Evolutionary conservation across 345 rosid genomes (phyloP), one percentile per base, ranked within the genome.

Genomic region (Lepidium africanum): DNA sequence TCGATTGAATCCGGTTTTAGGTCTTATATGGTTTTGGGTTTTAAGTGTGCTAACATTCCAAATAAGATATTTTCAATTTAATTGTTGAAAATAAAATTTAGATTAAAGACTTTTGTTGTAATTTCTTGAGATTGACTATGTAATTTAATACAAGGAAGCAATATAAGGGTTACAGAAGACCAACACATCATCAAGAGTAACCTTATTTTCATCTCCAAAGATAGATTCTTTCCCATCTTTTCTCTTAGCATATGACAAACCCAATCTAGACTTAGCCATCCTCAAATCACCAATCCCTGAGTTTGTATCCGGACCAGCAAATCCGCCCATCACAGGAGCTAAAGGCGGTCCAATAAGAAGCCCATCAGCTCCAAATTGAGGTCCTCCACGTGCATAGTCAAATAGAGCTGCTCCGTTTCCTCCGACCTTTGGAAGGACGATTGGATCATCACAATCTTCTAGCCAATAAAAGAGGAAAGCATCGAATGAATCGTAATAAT

Each of bases 381-480:
- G 80, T 9, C 80, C 73, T 42, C 80, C 80, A 0, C 73, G 90
- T 84, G 92, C 96, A 70, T 90, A 90, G 54, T 90, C 93, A 52
- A 88, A 92, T 10, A 90, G 83, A 14, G 96, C 93, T 7, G 93
- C 96, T 62, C 96, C 96, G 21, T 93, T 92, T 14, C 96, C 96
- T 19, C 96, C 98, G 15, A 85, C 81, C 64, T 92, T 90, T 16
- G 87, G 75, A 43, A 90, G 76, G 12, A 80, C 38, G 36, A 85
- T 53, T 0, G 87, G 91, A 3, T 76, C 87, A 11, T 16, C 59
- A 9, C 27, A 21, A 51, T 71, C 51, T 2, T 77, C 84, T 7
- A 70, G 52, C 96, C 98, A 89, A 46, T 92, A 92, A 76, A 85
- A 92, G 69, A 89, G 91, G 74, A 87, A 92, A 11, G 89, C 79